These are phyloP conservation scores for Zychaea mexicana DNA, from an alignment of 371 early-diverging fungal genomes.

Conservation along the genomic window DNA sequence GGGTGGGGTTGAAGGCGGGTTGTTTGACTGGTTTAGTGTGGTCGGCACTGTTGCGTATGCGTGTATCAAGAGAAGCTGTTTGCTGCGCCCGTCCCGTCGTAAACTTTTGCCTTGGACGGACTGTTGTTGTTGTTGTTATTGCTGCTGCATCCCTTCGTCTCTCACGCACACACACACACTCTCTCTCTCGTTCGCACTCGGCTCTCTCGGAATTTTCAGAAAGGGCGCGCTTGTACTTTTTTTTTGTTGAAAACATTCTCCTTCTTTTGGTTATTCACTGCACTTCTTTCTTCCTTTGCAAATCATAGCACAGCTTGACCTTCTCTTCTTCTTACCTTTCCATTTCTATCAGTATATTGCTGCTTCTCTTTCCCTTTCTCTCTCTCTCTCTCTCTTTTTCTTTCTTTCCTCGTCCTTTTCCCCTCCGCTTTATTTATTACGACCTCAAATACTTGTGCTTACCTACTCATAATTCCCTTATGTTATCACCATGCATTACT, in stretches of 20 bases:
- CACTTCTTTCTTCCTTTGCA: neutral
- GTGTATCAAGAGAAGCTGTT: neutral
- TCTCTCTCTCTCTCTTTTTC: neutral
- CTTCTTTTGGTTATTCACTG: neutral
- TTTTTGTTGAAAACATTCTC: conserved; percentile 5
- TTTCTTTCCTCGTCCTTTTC: neutral
- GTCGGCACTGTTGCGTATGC: neutral
- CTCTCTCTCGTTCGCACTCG: too few species aligned
- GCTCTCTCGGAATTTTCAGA: neutral
- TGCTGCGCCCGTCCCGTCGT: too few species aligned
- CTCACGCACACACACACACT: too few species aligned
- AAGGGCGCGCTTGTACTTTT: neutral
- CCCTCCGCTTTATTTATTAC: neutral
- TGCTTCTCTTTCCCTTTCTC: neutral
- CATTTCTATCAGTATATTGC: neutral
- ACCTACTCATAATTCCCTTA: neutral
- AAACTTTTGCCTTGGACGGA: too few species aligned
- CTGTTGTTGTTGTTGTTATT: neutral
- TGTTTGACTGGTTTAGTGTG: neutral
- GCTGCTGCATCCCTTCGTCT: neutral
- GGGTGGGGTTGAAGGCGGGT: neutral
- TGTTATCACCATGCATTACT: conserved; percentile 9
- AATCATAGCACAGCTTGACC: neutral
- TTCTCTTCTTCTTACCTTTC: neutral
- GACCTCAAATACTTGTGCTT: neutral